These are phyloP conservation scores for Cladorrhinum samala DNA, from an alignment of 495 filamentous ascomycete genomes.

Conservation along the genomic window DNA sequence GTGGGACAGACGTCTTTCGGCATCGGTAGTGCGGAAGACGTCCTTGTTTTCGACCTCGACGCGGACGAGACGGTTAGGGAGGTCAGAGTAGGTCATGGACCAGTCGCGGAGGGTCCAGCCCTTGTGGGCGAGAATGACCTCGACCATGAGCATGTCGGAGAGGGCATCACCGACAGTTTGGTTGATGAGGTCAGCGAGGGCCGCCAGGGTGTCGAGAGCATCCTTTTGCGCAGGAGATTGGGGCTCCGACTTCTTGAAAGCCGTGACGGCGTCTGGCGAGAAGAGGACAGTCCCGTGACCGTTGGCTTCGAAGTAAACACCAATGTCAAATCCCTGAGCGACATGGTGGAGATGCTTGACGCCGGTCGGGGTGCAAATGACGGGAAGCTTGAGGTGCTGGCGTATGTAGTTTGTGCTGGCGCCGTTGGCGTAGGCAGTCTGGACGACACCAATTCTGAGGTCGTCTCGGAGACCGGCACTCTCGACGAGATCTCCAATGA, in stretches of 20 bases:
- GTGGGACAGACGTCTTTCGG: conserved; percentile 77
- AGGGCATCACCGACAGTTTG: conserved; percentile 95
- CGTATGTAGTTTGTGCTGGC: conserved; percentile 88
- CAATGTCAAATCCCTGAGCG: conserved; percentile 82
- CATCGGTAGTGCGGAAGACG: conserved; percentile 82
- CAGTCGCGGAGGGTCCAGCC: conserved; percentile 84
- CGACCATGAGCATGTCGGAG: conserved; percentile 92
- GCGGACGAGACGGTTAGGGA: conserved; percentile 89
- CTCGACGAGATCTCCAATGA: conserved; percentile 82
- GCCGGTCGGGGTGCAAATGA: conserved; percentile 88
- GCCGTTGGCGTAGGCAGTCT: conserved; percentile 97
- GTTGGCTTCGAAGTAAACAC: conserved; percentile 98
- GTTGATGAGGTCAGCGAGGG: conserved; percentile 86
- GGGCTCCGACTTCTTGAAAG: conserved; percentile 69
- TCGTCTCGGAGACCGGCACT: conserved; percentile 71
- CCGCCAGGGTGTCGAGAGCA: conserved; percentile 72
- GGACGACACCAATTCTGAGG: conserved; percentile 85
- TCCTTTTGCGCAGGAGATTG: conserved; percentile 87
- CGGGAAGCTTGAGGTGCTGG: conserved; percentile 79
- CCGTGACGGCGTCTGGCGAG: conserved; percentile 69
- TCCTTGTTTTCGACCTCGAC: conserved; percentile 84
- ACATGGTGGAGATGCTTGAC: conserved; percentile 98
- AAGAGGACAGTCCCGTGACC: conserved; percentile 96
- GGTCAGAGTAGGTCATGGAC: conserved; percentile 89
- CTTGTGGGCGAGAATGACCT: conserved; percentile 94